phyloP scores from a whole-genome alignment of 2,329 filamentous ascomycete genomes.

The Pseudogymnoascus sp. region DNA sequence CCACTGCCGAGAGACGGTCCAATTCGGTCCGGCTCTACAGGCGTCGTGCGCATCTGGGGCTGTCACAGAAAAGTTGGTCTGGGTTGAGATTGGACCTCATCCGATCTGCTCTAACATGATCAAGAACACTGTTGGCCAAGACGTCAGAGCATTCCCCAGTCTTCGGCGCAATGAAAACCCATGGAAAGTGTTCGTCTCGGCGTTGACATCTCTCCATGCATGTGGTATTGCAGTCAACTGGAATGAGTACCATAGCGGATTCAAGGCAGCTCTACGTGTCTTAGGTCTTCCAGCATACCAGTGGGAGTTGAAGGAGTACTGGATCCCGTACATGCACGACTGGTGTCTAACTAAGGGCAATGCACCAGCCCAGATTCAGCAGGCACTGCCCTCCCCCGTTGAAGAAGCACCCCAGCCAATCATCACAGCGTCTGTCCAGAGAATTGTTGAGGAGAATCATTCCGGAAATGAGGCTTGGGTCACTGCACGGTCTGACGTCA shows the following conservation, averaged over 20 bases:
- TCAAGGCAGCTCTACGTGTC: constrained; percentile 43
- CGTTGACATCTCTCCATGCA: constrained; percentile 54
- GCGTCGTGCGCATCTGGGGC: too few species aligned
- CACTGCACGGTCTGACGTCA: constrained; percentile 44
- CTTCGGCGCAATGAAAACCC: constrained; percentile 47
- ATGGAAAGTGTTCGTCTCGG: constrained; percentile 46
- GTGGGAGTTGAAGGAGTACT: constrained; percentile 51
- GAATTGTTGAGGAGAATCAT: constrained; percentile 44
- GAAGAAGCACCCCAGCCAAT: constrained; percentile 30
- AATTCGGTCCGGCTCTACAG: constrained; percentile 31
- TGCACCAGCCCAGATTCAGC: constrained; percentile 35
- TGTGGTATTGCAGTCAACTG: constrained; percentile 56
- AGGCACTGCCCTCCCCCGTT: constrained; percentile 33
- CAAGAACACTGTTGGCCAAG: constrained; percentile 49
- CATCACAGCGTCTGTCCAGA: constrained; percentile 41
- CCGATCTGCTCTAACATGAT: constrained; percentile 58
- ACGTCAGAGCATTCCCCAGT: constrained; percentile 36
- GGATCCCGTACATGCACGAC: constrained; percentile 39
- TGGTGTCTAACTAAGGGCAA: constrained; percentile 55
- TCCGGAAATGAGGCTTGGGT: constrained; percentile 41
- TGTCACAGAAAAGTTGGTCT: constrained; percentile 45
- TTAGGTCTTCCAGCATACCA: constrained; percentile 46
- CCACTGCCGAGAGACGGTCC: constrained; percentile 59
- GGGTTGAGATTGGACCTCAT: too few species aligned
- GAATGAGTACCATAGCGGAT: constrained; percentile 48